phyloP scores from a whole-genome alignment of 257 asterid genomes.

The Solanum etuberosum region DNA sequence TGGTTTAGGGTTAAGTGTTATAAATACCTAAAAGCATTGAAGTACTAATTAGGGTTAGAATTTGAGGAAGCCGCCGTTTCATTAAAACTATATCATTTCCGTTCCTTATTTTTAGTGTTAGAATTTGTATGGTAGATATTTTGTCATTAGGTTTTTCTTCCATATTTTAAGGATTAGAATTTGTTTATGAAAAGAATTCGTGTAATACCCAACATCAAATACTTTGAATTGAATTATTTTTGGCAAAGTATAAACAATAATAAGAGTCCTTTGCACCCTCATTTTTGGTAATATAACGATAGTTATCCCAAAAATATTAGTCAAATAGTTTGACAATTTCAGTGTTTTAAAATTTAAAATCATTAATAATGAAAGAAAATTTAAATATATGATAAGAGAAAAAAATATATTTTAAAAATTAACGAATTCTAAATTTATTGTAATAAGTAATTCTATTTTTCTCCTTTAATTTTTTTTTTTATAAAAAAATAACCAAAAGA shows the following conservation, averaged over 20 bases:
- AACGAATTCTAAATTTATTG: too few relatives aligned
- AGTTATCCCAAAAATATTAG: not conserved
- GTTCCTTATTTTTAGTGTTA: not conserved
- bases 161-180: not conserved
- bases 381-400: not conserved
- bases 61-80: not conserved
- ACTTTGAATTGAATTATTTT: too few relatives aligned
- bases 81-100: not conserved
- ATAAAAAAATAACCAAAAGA: not conserved
- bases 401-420: too few relatives aligned
- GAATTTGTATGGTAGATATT: not conserved
- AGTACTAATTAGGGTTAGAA: not conserved
- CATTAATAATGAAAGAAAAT: too few relatives aligned
- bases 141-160: not conserved
- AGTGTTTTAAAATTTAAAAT: too few relatives aligned
- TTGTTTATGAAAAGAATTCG: not conserved
- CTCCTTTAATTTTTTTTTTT: too few relatives aligned
- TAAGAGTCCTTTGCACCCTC: not conserved
- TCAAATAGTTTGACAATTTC: not conserved
- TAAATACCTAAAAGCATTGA: not conserved
- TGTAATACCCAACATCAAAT: not conserved
- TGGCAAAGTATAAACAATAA: too few relatives aligned
- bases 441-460: too few relatives aligned
- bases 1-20: not conserved
- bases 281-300: too few relatives aligned